A percentile compares a stretch with the other conserved stretches of the same genome.
phyloP scores from a whole-genome alignment of 805 yeast species.

The Zygoascus flipseniorum region DNA sequence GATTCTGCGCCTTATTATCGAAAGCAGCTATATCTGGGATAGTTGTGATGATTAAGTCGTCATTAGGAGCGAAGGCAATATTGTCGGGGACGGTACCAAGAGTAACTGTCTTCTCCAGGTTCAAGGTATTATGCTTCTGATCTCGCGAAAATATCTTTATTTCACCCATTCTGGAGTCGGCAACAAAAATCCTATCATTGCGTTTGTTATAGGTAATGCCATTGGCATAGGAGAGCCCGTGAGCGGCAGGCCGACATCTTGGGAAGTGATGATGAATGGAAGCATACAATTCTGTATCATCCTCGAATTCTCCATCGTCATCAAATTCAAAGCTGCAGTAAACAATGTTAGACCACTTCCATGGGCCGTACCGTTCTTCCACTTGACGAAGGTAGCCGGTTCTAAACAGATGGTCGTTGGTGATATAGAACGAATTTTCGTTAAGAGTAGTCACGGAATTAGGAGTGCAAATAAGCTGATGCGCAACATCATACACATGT shows the following conservation, averaged over 20 bases:
- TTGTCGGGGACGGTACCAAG: background rate
- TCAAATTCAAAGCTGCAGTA: slow-evolving; percentile 1
- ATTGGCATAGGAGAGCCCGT: slow-evolving; percentile 1
- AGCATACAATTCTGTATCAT: background rate
- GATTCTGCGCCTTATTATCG: background rate
- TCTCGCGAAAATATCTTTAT: background rate
- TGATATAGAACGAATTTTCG: slow-evolving; percentile 4
- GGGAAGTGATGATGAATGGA: background rate
- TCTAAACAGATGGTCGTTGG: slow-evolving; percentile 8
- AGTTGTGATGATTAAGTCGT: background rate
- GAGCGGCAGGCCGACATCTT: background rate
- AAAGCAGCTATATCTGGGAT: background rate
- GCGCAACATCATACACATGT: slow-evolving; percentile 2
- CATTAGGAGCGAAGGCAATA: background rate
- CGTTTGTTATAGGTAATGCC: background rate
- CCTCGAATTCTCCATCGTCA: background rate
- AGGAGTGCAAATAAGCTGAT: slow-evolving; percentile 4
- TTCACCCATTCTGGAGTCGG: background rate
- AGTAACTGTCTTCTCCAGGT: background rate
- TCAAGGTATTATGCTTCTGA: background rate
- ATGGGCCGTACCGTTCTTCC: slow-evolving; percentile 8
- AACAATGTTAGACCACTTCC: slow-evolving; percentile 8
- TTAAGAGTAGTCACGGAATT: slow-evolving; percentile 4
- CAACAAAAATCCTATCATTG: background rate
- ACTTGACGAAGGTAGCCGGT: slow-evolving; percentile 2